Evolutionary conservation across 371 early-diverging fungal genomes (phyloP), one percentile per base, ranked within the genome.

Genomic region (Choanephora cucurbitarum): DNA sequence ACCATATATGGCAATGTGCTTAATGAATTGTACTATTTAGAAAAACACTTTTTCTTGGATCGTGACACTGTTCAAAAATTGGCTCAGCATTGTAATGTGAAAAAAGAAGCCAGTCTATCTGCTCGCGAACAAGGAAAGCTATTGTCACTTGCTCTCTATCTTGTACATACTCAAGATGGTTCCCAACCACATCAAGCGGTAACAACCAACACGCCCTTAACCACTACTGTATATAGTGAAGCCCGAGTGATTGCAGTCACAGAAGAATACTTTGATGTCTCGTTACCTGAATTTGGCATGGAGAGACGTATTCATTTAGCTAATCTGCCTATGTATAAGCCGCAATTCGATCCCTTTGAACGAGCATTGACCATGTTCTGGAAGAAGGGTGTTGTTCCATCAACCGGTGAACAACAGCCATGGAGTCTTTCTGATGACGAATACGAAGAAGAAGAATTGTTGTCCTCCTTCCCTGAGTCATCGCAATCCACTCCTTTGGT

Each of bases 121-220:
- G 94, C 93, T 0, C 84, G 88, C 60, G 88, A 91, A 37, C 88
- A 90, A 47, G 84, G 86, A 47, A 73, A 76, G 41, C 50, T 79
- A 11, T 70, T 93, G 4, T 91, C 28, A 7, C 28, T 28, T 7
- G 28, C 28, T 7, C 28, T 79, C 60, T 69, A 91, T 32, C 75
- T 80, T n/a, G 75, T 75, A 52, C 64, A 83, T 21, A 54, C 57
- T 3, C 37, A 56, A 2, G 46, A 52, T 14, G 46, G 55, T 24
- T 21, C 44, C 15, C 53, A 48, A 40, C 19, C 57, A 60, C 39
- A 49, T 19, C 47, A 28, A 28, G 28, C 28, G 28, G 28, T 28
- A 7, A 28, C 28, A 28, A 28, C 28, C 28, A 28, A 28, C 7
- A 28, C 28, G 7, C 28, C 28, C 28, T 28, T 28, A 28, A 28